phyloP scores from a whole-genome alignment of 352 stramenopile species.

The Pythium rishiriense region DNA sequence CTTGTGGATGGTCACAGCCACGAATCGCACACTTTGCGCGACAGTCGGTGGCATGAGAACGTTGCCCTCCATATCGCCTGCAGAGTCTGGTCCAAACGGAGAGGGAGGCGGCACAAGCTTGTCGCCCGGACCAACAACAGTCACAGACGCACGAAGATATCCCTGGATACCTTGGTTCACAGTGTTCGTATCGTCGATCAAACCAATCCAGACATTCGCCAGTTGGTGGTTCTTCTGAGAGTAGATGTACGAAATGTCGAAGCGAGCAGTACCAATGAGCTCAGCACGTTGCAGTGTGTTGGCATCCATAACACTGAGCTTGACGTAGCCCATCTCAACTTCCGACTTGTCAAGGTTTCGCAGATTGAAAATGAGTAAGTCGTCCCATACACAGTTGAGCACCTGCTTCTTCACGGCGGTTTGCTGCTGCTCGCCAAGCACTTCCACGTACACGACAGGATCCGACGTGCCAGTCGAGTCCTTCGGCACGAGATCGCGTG shows the following conservation, averaged over 20 bases:
- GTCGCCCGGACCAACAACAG: constrained; percentile 86
- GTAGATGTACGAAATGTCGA: constrained; percentile 89
- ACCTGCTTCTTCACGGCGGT: constrained; percentile 84
- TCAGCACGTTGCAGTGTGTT: constrained; percentile 87
- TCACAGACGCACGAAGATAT: constrained; percentile 88
- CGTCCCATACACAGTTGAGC: constrained; percentile 87
- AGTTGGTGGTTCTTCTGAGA: constrained; percentile 87
- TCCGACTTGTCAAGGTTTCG: constrained; percentile 77
- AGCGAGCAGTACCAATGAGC: constrained; percentile 85
- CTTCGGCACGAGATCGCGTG: constrained; percentile 84
- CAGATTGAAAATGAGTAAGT: constrained; percentile 77
- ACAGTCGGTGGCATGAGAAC: constrained; percentile 82
- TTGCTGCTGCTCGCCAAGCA: constrained; percentile 85
- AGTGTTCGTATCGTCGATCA: constrained; percentile 84
- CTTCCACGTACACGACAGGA: constrained; percentile 89
- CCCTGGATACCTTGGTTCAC: constrained; percentile 89
- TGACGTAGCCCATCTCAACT: constrained; percentile 84
- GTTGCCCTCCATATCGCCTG: constrained; percentile 44
- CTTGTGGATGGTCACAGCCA: constrained; percentile 64
- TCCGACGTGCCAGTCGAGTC: constrained; percentile 89
- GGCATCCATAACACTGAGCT: constrained; percentile 83
- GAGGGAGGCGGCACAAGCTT: constrained; percentile 74
- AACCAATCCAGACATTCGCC: constrained; percentile 88
- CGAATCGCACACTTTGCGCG: constrained; percentile 72
- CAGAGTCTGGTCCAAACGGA: constrained; percentile 48